These are phyloP conservation scores for Dioszegia hungarica DNA, from an alignment of 768 basidiomycete genomes.

Conservation along the genomic window DNA sequence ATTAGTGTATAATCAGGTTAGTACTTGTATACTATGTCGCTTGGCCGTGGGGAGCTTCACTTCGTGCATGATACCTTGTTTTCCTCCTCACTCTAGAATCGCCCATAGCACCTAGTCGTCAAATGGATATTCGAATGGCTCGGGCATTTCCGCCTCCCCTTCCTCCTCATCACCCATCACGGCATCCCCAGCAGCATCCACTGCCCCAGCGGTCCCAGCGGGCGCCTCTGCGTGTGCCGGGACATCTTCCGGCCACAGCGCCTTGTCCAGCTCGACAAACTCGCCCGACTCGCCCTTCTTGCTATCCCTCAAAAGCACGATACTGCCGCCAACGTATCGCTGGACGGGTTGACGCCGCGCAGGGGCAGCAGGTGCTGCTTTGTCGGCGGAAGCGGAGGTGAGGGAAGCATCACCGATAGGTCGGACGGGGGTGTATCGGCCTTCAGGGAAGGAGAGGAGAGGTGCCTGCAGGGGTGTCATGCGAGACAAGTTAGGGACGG, in stretches of 20 bases:
- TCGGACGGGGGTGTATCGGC: conserved; percentile 84
- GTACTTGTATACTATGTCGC: too few species aligned
- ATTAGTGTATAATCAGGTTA: too few species aligned
- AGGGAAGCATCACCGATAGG: conserved; percentile 53
- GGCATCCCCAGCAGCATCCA: conserved; percentile 46
- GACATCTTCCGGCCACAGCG: conserved; percentile 23
- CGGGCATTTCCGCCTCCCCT: conserved; percentile 70
- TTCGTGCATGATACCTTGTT: too few species aligned
- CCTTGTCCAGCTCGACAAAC: conserved; percentile 59
- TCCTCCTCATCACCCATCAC: conserved; percentile 41
- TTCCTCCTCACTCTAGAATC: too few species aligned
- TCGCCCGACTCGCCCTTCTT: conserved; percentile 64
- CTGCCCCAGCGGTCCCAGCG: conserved; percentile 23
- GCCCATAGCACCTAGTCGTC: too few species aligned
- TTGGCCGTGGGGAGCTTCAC: too few species aligned
- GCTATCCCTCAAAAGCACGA: conserved; percentile 73
- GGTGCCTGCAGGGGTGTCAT: conserved; percentile 83
- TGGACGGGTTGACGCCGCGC: neutral
- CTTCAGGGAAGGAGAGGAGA: conserved; percentile 75
- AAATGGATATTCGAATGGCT: conserved; percentile 62
- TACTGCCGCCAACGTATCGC: conserved; percentile 7
- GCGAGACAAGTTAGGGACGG: conserved; percentile 78
- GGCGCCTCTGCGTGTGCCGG: conserved; percentile 1
- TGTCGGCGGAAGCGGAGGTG: neutral
- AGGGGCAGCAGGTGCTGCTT: conserved; percentile 6